A percentile compares a stretch with the other conserved stretches of the same genome.
Conservation (phyloP, 2,329 filamentous ascomycete species). For the Trichoderma asperellum region DNA sequence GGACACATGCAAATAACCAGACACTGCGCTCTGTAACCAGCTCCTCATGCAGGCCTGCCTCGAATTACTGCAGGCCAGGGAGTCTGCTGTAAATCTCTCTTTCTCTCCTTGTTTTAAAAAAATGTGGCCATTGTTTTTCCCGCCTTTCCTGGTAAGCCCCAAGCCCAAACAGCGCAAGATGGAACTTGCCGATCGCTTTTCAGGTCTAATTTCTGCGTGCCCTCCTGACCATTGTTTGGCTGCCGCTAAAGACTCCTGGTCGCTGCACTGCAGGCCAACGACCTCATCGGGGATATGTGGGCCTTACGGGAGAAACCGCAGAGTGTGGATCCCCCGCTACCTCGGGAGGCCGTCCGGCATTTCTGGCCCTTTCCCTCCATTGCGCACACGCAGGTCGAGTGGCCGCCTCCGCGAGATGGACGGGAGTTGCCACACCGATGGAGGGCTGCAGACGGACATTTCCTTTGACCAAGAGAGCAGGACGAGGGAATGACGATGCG, state of each 20-base stretch:
- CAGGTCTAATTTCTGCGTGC: not conserved
- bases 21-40: not conserved
- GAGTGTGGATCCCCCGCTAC: conserved; percentile 25
- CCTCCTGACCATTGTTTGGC: conserved; percentile 26
- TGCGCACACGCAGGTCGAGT: not conserved
- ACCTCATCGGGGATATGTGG: conserved; percentile 23
- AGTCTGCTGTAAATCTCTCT: not conserved
- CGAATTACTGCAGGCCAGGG: not conserved
- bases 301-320: conserved; percentile 21
- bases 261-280: not conserved
- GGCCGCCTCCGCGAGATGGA: not conserved
- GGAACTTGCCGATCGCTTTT: conserved; percentile 10
- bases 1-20: not conserved
- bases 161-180: not conserved
- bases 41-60: not conserved
- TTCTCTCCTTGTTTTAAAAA: not conserved
- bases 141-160: not conserved
- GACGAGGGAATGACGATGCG: not conserved
- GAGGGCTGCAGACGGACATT: not conserved
- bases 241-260: conserved; percentile 13
- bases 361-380: not conserved
- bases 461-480: not conserved
- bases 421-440: not conserved
- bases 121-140: not conserved
- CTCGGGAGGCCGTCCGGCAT: conserved; percentile 26